phyloP scores from a whole-genome alignment of 345 rosid species.

The Corchorus olitorius region DNA sequence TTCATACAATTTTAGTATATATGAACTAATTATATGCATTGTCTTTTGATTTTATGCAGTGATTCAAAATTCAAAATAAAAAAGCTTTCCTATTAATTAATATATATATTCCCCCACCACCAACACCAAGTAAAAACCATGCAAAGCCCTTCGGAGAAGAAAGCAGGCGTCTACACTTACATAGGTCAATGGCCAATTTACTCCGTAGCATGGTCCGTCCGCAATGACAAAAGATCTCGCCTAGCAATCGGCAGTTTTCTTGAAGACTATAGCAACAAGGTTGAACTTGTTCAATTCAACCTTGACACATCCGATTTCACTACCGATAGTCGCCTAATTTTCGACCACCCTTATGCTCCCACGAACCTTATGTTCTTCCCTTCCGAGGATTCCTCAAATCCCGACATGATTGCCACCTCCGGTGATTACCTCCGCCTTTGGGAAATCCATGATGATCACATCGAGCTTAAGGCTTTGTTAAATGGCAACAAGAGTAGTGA shows the following conservation, averaged over 20 bases:
- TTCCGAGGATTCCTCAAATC: conserved; percentile 38
- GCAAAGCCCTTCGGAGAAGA: conserved; percentile 40
- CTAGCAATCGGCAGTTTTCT: conserved; percentile 62
- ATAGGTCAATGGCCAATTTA: conserved; percentile 54
- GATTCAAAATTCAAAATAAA: no score
- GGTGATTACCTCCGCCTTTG: conserved; percentile 61
- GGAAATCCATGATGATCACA: conserved; percentile 52
- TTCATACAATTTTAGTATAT: background rate
- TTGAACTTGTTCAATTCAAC: conserved; percentile 53
- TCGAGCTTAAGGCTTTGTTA: conserved; percentile 46
- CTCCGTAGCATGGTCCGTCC: conserved; percentile 56
- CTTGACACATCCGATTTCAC: conserved; percentile 39
- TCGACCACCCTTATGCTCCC: conserved; percentile 67
- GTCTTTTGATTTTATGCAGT: no score
- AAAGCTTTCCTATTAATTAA: background rate
- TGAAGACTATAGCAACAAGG: conserved; percentile 55
- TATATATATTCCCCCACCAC: no score
- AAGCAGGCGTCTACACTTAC: conserved; percentile 47
- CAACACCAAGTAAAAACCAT: conserved; percentile 21
- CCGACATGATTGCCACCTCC: conserved; percentile 53
- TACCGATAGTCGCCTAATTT: conserved; percentile 43
- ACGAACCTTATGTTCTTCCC: conserved; percentile 65
- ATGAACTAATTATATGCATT: background rate
- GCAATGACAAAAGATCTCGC: conserved; percentile 39
- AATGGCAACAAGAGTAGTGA: conserved; percentile 47